Evolutionary conservation across 2,329 filamentous ascomycete genomes (phyloP).

Genomic region (Parasarocladium wereldwijsianum): DNA sequence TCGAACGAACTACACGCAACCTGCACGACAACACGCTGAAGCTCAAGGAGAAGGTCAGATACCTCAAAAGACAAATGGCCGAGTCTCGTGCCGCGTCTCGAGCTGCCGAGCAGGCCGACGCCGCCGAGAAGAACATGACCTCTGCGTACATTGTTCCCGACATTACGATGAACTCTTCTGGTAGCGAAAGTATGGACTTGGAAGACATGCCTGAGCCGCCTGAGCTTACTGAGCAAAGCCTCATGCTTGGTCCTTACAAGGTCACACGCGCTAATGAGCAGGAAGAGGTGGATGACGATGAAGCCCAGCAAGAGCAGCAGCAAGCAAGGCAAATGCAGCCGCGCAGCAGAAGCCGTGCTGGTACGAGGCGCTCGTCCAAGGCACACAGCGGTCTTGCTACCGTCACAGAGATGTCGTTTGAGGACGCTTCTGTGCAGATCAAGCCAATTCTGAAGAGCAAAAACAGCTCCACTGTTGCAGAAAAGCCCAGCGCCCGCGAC

Average conservation of each 20-base stretch:
- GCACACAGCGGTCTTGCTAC: constrained; percentile 26
- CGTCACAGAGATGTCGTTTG: constrained; percentile 19
- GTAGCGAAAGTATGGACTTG: constrained; percentile 17
- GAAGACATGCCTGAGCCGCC: constrained; percentile 14
- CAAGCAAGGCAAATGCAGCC: constrained; percentile 14
- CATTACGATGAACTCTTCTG: constrained; percentile 35
- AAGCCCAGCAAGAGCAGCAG: constrained; percentile 16
- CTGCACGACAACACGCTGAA: constrained; percentile 31
- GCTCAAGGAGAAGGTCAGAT: constrained; percentile 31
- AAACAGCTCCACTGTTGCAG: constrained; percentile 19
- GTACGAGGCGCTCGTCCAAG: constrained; percentile 11
- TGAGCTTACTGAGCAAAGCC: constrained; percentile 18
- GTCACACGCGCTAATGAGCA: constrained; percentile 15
- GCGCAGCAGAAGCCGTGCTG: constrained; percentile 5
- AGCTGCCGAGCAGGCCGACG: constrained; percentile 18
- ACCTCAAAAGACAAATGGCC: constrained; percentile 28
- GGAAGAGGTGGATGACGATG: constrained; percentile 12
- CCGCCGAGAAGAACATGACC: constrained; percentile 38
- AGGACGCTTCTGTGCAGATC: background rate
- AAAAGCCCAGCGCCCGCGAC: constrained; percentile 7
- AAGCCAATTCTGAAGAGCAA: constrained; percentile 7
- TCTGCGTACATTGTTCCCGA: constrained; percentile 44
- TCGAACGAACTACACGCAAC: constrained; percentile 28
- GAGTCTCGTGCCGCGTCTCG: constrained; percentile 23
- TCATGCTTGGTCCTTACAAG: constrained; percentile 8